Evolutionary conservation across 208 protist species (phyloP).

Genomic region (Trypanosoma brucei): DNA sequence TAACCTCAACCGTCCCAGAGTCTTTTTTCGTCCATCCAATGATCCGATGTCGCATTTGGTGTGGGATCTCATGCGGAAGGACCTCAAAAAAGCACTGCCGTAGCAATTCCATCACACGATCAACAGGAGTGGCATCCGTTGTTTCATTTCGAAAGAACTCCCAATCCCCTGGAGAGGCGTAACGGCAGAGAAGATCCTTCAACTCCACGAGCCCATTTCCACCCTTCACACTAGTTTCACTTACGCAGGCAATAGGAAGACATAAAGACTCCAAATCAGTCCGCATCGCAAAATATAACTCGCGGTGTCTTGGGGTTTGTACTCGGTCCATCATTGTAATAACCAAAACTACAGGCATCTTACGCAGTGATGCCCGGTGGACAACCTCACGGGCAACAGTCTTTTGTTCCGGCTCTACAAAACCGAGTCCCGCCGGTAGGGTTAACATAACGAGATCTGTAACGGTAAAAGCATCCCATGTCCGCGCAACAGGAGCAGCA

Average conservation of each 20-base stretch:
- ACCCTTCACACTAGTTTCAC: constrained; percentile 86
- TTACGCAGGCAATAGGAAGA: constrained; percentile 49
- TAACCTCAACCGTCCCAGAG: constrained; percentile 75
- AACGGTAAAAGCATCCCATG: constrained; percentile 84
- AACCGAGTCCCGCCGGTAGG: constrained; percentile 74
- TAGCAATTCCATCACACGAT: constrained; percentile 78
- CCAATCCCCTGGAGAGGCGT: constrained; percentile 68
- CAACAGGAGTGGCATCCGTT: constrained; percentile 59
- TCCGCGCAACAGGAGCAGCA: constrained; percentile 40
- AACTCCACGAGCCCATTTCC: constrained; percentile 80
- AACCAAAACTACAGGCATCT: constrained; percentile 76
- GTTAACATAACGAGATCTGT: constrained; percentile 76
- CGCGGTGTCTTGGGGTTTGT: constrained; percentile 77
- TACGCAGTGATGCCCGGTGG: constrained; percentile 56
- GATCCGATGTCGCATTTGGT: constrained; percentile 74
- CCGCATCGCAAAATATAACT: constrained; percentile 86
- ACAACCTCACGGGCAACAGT: constrained; percentile 62
- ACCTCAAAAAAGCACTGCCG: constrained; percentile 81
- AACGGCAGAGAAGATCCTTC: constrained; percentile 81
- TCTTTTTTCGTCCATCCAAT: constrained; percentile 86
- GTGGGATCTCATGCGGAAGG: constrained; percentile 84
- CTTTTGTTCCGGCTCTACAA: constrained; percentile 83
- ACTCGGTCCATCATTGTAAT: constrained; percentile 90
- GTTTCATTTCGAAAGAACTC: constrained; percentile 61
- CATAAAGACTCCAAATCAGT: constrained; percentile 76